phyloP scores from a whole-genome alignment of 495 filamentous ascomycete species.

The Aspergillus bertholletiae region DNA sequence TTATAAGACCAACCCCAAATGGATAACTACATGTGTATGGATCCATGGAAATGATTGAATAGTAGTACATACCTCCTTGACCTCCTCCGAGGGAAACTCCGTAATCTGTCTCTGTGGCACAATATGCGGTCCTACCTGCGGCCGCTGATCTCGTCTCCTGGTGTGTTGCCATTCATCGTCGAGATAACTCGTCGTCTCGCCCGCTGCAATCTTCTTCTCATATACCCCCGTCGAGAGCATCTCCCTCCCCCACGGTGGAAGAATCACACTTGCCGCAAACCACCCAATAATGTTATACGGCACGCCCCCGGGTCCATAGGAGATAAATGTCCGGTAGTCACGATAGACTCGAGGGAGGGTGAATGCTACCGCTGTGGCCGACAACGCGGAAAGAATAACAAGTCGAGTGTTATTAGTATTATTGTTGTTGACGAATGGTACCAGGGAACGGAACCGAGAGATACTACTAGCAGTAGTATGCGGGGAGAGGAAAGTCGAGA shows the following conservation, averaged over 20 bases:
- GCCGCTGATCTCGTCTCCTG: slow-evolving; percentile 13
- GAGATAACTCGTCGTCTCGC: slow-evolving; percentile 15
- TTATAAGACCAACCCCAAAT: no score
- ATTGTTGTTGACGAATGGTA: no score
- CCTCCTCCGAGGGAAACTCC: slow-evolving; percentile 21
- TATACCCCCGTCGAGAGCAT: slow-evolving; percentile 32
- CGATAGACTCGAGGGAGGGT: slow-evolving; percentile 26
- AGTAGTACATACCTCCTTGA: slow-evolving; percentile 26
- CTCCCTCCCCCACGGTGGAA: slow-evolving; percentile 27
- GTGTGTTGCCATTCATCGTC: background rate
- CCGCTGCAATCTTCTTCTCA: slow-evolving; percentile 19
- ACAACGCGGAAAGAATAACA: no score
- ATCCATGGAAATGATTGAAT: no score
- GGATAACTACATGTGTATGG: no score
- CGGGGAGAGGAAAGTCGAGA: no score
- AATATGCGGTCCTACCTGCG: slow-evolving; percentile 29
- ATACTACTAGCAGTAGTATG: no score
- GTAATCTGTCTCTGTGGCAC: slow-evolving; percentile 34
- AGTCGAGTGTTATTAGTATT: no score
- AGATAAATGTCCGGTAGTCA: slow-evolving; percentile 29
- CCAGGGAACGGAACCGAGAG: no score
- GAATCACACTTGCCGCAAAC: slow-evolving; percentile 23
- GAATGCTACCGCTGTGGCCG: no score
- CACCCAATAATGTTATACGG: slow-evolving; percentile 36
- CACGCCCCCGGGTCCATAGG: slow-evolving; percentile 31